These are phyloP conservation scores for Allium fistulosum DNA, from an alignment of 106 monocot genomes.

Conservation along the genomic window DNA sequence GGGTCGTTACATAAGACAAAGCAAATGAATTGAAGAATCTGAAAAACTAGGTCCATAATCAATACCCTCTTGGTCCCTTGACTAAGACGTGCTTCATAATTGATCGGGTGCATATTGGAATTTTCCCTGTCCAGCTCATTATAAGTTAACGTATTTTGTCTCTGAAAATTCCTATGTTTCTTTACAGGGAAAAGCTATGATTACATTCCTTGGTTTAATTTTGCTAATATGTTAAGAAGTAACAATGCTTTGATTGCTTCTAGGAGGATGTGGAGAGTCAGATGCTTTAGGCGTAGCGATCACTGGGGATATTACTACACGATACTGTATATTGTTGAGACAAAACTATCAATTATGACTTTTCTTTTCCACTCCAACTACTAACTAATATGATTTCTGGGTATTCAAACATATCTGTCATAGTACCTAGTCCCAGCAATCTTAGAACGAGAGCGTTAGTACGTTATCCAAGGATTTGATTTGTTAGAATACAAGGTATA, in stretches of 20 bases:
- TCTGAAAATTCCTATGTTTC: too few relatives aligned
- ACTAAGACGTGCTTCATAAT: constrained; percentile 75
- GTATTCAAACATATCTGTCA: constrained; percentile 92
- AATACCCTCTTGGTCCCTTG: constrained; percentile 74
- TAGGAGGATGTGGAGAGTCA: constrained; percentile 90
- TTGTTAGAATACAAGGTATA: constrained; percentile 76
- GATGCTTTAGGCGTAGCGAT: constrained; percentile 90
- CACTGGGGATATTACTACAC: constrained; percentile 80
- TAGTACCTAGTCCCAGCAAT: constrained; percentile 84
- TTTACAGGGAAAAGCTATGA: too few relatives aligned
- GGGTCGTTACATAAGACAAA: constrained; percentile 60
- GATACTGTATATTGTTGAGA: constrained; percentile 23
- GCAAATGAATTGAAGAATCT: constrained; percentile 65
- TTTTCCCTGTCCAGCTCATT: too few relatives aligned
- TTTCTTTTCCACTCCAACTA: not conserved
- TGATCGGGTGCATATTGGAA: constrained; percentile 74
- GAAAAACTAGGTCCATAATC: constrained; percentile 72
- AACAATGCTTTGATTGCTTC: constrained; percentile 80
- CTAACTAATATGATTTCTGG: constrained; percentile 18
- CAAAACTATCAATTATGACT: not conserved
- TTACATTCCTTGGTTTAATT: constrained; percentile 12
- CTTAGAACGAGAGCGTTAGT: constrained; percentile 85
- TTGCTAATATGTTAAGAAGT: constrained; percentile 70
- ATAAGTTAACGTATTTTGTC: too few relatives aligned
- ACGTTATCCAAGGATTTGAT: constrained; percentile 69